phyloP scores from a whole-genome alignment of 73 alveolate species.

The Loxodes magnus region DNA sequence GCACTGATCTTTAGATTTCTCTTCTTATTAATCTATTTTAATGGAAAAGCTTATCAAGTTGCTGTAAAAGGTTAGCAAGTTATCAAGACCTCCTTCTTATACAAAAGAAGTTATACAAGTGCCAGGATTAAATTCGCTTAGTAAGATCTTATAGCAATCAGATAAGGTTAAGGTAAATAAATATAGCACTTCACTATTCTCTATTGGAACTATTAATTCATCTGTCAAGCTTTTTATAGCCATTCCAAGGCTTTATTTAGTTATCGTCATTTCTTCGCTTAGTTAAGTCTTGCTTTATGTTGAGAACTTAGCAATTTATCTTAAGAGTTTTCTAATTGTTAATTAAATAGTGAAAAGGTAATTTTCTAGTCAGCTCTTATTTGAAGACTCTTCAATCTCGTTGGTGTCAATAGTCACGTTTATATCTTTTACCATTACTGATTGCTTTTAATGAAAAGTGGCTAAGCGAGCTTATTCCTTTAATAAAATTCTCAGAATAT shows the following conservation, averaged over 20 bases:
- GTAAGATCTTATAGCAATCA: background rate
- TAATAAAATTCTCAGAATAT: conserved; percentile 5
- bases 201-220: background rate
- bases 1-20: background rate
- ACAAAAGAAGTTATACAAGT: background rate
- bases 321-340: conserved; percentile 8
- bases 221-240: background rate
- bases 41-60: conserved; percentile 3
- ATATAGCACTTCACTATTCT: background rate
- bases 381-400: background rate
- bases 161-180: background rate
- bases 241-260: background rate
- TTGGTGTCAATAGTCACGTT: background rate
- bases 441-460: background rate
- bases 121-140: background rate
- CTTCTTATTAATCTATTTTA: background rate
- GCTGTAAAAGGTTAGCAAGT: background rate
- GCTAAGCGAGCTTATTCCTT: background rate
- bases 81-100: conserved; percentile 5
- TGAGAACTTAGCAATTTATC: background rate
- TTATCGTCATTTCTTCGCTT: background rate
- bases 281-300: background rate
- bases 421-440: background rate
- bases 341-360: background rate
- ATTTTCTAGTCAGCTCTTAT: conserved; percentile 3